phyloP scores from a whole-genome alignment of 2,329 filamentous ascomycete species.

The Colletotrichum musae region DNA sequence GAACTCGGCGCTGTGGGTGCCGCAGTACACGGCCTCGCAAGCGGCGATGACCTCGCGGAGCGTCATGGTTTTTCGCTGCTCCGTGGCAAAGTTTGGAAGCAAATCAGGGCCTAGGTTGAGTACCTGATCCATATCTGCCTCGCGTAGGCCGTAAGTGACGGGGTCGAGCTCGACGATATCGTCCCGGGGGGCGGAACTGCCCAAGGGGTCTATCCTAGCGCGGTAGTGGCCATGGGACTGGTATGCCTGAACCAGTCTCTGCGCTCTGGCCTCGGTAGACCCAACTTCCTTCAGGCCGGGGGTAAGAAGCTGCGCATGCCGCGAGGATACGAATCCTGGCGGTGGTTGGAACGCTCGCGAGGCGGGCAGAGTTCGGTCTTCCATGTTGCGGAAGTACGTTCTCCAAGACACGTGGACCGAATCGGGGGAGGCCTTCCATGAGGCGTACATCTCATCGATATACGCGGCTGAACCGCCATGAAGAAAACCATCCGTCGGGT shows the following conservation, averaged over 20 bases:
- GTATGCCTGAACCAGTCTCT: too few relatives aligned
- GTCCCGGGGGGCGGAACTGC: conserved; percentile 36
- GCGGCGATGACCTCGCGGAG: conserved; percentile 92
- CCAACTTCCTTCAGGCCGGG: conserved; percentile 75
- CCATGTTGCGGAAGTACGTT: conserved; percentile 99
- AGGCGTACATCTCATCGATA: conserved; percentile 99
- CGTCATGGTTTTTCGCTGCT: conserved; percentile 99
- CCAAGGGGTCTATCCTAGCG: too few relatives aligned
- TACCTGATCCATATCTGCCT: conserved; percentile 92
- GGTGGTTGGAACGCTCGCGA: conserved; percentile 97
- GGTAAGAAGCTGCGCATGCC: conserved; percentile 80
- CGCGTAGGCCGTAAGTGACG: conserved; percentile 93
- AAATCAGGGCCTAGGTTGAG: conserved; percentile 95
- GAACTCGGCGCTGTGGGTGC: conserved; percentile 96
- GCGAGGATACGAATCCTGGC: conserved; percentile 88
- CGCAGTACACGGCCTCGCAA: conserved; percentile 96
- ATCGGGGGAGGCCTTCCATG: conserved; percentile 93
- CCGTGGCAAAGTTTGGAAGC: conserved; percentile 89
- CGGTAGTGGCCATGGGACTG: too few relatives aligned
- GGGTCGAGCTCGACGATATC: conserved; percentile 92
- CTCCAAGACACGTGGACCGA: conserved; percentile 99
- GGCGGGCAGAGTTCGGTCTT: conserved; percentile 95
- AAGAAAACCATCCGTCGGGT: conserved; percentile 84
- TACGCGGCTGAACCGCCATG: conserved; percentile 98
- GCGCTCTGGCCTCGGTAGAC: conserved; percentile 79